phyloP scores from a whole-genome alignment of 2,329 filamentous ascomycete genomes.

The Talaromyces marneffei region DNA sequence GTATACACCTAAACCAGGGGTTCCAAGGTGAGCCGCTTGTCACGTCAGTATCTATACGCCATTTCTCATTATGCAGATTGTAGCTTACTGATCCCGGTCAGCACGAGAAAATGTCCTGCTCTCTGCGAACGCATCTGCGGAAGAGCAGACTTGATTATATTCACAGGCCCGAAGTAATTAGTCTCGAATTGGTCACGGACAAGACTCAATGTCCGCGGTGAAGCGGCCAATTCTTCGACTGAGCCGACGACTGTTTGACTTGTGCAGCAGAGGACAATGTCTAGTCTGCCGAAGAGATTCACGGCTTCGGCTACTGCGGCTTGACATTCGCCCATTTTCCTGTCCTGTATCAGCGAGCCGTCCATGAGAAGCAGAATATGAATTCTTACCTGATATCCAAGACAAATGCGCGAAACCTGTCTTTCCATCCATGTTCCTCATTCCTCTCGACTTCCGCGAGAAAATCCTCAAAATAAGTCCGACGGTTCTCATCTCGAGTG shows the following conservation, averaged over 20 bases:
- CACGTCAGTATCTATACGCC: neutral
- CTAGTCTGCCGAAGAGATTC: conserved; percentile 74
- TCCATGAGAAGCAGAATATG: neutral
- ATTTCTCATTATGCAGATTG: neutral
- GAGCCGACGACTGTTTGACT: conserved; percentile 86
- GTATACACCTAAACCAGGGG: conserved; percentile 83
- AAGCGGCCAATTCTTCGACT: conserved; percentile 80
- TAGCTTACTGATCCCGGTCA: conserved; percentile 69
- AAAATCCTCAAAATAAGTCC: conserved; percentile 73
- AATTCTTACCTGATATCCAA: conserved; percentile 49
- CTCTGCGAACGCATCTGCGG: conserved; percentile 73
- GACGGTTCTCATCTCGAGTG: conserved; percentile 65
- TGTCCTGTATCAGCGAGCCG: conserved; percentile 20
- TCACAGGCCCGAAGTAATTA: conserved; percentile 92
- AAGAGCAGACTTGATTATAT: conserved; percentile 84
- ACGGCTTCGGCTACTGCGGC: conserved; percentile 83
- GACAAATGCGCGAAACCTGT: conserved; percentile 61
- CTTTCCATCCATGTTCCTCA: conserved; percentile 71
- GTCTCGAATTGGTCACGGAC: conserved; percentile 88
- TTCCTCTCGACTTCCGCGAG: conserved; percentile 56
- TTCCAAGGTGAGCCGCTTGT: conserved; percentile 76
- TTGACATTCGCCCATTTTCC: conserved; percentile 65
- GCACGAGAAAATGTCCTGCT: conserved; percentile 81
- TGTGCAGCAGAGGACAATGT: conserved; percentile 84
- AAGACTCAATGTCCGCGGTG: conserved; percentile 65